Evolutionary conservation across 2,329 filamentous ascomycete species (phyloP).

Genomic region (Mycosphaerella arachidis): DNA sequence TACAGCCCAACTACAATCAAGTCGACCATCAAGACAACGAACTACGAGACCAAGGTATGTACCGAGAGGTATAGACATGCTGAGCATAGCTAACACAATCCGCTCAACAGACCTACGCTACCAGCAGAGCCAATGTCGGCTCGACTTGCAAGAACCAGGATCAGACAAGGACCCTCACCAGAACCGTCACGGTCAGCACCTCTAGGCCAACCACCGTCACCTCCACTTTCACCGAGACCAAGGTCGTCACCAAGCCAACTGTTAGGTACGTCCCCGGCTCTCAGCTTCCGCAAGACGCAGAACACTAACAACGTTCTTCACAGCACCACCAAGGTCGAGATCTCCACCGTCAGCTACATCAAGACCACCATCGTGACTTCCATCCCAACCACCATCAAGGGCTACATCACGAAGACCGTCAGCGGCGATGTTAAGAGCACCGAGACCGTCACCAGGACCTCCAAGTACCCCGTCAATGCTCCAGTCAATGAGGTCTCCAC

Average conservation of each 20-base stretch:
- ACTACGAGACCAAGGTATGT: not conserved
- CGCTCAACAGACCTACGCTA: not conserved
- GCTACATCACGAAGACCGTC: not conserved
- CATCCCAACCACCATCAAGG: too few relatives aligned
- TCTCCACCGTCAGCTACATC: not conserved
- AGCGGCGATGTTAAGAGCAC: not conserved
- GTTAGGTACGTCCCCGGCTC: too few relatives aligned
- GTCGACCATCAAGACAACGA: constrained; percentile 8
- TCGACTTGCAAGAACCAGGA: not conserved
- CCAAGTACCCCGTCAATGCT: not conserved
- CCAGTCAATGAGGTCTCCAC: not conserved
- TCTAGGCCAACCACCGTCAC: not conserved
- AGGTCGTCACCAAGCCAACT: not conserved
- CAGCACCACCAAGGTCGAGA: not conserved
- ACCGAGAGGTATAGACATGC: not conserved
- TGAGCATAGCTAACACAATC: not conserved
- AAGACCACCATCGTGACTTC: not conserved
- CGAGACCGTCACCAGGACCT: not conserved
- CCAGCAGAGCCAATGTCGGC: not conserved
- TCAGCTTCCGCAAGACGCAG: too few relatives aligned
- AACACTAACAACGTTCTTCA: not conserved
- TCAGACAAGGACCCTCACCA: not conserved
- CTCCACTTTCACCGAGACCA: not conserved
- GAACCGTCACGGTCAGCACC: not conserved
- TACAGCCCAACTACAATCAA: constrained; percentile 4